phyloP scores from a whole-genome alignment of 805 yeast species.

The Torulaspora microellipsoides region DNA sequence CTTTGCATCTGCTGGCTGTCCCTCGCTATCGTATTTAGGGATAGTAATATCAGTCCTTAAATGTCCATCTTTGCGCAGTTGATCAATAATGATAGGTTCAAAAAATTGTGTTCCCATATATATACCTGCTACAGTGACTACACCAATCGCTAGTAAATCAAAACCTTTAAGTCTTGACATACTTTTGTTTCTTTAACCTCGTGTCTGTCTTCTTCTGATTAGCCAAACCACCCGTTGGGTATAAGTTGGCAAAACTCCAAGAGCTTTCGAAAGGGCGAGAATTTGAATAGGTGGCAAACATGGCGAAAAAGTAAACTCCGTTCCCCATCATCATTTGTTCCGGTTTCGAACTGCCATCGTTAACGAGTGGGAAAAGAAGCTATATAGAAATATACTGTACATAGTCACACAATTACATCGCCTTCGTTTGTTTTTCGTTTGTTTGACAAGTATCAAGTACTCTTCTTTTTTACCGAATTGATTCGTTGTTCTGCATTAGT shows the following conservation, averaged over 20 bases:
- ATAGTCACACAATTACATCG: too few relatives aligned
- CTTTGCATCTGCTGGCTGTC: slow-evolving; percentile 33
- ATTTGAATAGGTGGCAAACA: too few relatives aligned
- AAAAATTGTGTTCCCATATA: slow-evolving; percentile 57
- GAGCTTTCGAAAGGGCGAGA: not conserved
- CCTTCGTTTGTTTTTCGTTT: too few relatives aligned
- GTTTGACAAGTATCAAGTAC: too few relatives aligned
- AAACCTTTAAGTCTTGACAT: slow-evolving; percentile 33
- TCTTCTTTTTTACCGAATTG: too few relatives aligned
- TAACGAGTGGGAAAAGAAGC: too few relatives aligned
- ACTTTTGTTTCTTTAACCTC: not conserved
- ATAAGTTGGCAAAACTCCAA: not conserved
- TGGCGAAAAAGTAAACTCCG: too few relatives aligned
- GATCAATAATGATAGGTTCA: slow-evolving; percentile 68
- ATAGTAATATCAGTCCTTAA: slow-evolving; percentile 56
- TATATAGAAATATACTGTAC: too few relatives aligned
- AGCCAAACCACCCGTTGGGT: not conserved
- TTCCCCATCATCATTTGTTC: too few relatives aligned
- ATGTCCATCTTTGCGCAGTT: slow-evolving; percentile 58
- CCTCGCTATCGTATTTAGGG: slow-evolving; percentile 47
- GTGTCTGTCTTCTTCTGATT: not conserved
- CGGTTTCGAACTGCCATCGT: too few relatives aligned
- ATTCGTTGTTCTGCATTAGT: too few relatives aligned
- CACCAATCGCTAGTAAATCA: slow-evolving; percentile 24
- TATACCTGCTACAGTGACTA: slow-evolving; percentile 38